A percentile compares a stretch with the other conserved stretches of the same genome.
Conservation (phyloP, 805 yeast genomes). For the Lipomyces spencermartinsiae region DNA sequence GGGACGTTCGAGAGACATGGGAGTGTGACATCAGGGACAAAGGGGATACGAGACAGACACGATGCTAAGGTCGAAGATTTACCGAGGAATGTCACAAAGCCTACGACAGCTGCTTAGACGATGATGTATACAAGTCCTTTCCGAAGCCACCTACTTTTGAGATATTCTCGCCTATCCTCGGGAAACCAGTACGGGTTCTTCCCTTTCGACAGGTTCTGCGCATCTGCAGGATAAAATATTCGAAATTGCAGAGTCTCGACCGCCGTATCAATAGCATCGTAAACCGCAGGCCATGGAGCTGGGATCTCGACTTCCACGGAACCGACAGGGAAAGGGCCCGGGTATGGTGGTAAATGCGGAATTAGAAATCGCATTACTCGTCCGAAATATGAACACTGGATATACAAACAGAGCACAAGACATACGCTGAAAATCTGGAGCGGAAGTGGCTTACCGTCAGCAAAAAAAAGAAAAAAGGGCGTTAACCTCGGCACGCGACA, state of each 20-base stretch:
- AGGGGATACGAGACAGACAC: slow-evolving; percentile 30
- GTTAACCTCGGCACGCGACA: no score
- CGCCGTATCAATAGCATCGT: slow-evolving; percentile 26
- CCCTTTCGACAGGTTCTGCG: slow-evolving; percentile 1
- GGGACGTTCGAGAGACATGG: slow-evolving; percentile 26
- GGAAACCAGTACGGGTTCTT: slow-evolving; percentile 38
- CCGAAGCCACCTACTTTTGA: slow-evolving; percentile 18
- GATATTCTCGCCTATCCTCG: slow-evolving; percentile 25
- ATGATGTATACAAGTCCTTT: neutral
- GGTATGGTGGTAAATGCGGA: slow-evolving; percentile 40
- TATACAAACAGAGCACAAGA: neutral
- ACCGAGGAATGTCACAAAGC: slow-evolving; percentile 20
- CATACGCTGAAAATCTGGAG: neutral
- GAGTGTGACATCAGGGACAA: slow-evolving; percentile 22
- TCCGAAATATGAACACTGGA: neutral
- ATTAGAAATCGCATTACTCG: slow-evolving; percentile 18
- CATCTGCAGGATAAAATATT: slow-evolving; percentile 37
- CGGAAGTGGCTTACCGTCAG: no score
- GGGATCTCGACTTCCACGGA: slow-evolving; percentile 38
- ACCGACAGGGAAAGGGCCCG: slow-evolving; percentile 40
- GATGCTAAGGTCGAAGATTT: slow-evolving; percentile 14
- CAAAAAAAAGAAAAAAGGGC: no score
- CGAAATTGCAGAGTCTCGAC: slow-evolving; percentile 38
- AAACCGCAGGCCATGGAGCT: slow-evolving; percentile 33
- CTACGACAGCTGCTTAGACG: slow-evolving; percentile 1